These are phyloP conservation scores for Pythium rishiriense DNA, from an alignment of 352 stramenopile species.

Conservation along the genomic window DNA sequence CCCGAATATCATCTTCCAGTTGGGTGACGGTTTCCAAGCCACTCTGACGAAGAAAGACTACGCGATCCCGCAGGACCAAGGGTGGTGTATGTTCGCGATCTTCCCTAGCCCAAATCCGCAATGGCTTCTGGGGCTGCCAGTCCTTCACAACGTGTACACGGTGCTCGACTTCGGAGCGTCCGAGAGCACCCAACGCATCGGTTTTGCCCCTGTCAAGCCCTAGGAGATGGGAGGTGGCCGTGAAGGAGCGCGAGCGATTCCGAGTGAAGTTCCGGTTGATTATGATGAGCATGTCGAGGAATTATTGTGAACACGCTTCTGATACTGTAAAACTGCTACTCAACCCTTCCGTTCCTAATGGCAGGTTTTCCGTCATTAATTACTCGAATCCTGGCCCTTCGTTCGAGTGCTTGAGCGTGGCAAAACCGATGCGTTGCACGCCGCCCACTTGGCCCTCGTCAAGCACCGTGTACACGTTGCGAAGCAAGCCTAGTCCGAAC, in stretches of 20 bases:
- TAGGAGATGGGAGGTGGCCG: too few species aligned
- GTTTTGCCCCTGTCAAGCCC: slow-evolving; percentile 12
- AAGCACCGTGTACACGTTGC: slow-evolving; percentile 15
- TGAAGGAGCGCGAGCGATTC: too few species aligned
- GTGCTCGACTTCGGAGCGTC: slow-evolving; percentile 23
- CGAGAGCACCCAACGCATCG: slow-evolving; percentile 7
- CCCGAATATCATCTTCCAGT: slow-evolving; percentile 15
- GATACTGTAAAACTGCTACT: too few species aligned
- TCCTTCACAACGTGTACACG: slow-evolving; percentile 20
- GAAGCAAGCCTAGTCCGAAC: slow-evolving; percentile 7
- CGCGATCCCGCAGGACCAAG: slow-evolving; percentile 3
- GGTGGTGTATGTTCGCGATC: slow-evolving; percentile 12
- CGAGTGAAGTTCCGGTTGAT: too few species aligned
- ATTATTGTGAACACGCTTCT: too few species aligned
- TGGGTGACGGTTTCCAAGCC: slow-evolving; percentile 10
- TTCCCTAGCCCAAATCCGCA: not conserved
- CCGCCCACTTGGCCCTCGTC: slow-evolving; percentile 3
- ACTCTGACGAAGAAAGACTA: slow-evolving; percentile 25
- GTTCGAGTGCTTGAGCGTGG: not conserved
- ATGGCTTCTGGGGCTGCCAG: slow-evolving; percentile 5
- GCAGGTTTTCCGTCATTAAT: too few species aligned
- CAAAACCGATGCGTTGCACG: slow-evolving; percentile 15
- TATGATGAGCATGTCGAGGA: too few species aligned
- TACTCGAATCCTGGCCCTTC: not conserved
- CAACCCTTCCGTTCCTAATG: too few species aligned